Percentiles rank a stretch among this genome's conserved stretches.
phyloP scores from a whole-genome alignment of 1,284 basidiomycete genomes.

The Malassezia restricta region DNA sequence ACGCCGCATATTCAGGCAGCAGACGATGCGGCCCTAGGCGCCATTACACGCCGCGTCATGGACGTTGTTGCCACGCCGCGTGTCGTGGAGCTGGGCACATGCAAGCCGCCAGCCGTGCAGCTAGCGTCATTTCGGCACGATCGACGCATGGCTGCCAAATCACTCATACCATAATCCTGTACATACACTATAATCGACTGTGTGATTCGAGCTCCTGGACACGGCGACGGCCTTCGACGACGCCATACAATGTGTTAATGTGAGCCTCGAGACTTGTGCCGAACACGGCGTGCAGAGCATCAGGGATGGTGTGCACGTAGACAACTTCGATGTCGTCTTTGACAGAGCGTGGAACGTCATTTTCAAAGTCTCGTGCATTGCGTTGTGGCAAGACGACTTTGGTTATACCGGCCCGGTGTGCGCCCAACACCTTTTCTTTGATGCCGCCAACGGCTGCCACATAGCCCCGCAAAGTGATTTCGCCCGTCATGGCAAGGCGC shows the following conservation, averaged over 20 bases:
- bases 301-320: conserved; percentile 64
- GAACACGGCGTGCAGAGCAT: conserved; percentile 60
- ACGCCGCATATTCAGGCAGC: neutral
- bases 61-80: conserved; percentile 20
- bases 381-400: conserved; percentile 69
- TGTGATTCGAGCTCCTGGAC: conserved; percentile 16
- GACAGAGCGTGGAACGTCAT: conserved; percentile 64
- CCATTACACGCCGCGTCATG: neutral
- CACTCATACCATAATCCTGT: neutral
- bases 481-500: conserved; percentile 42
- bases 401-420: conserved; percentile 62
- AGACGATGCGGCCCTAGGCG: neutral
- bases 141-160: neutral
- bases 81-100: conserved; percentile 24
- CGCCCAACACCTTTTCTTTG: conserved; percentile 41
- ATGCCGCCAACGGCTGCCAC: conserved; percentile 44
- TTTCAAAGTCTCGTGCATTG: conserved; percentile 72
- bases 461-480: conserved; percentile 38
- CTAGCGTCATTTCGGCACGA: neutral
- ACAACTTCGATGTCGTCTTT: conserved; percentile 62
- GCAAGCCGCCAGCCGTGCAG: neutral
- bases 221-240: conserved; percentile 7
- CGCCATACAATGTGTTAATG: conserved; percentile 6
- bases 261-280: conserved; percentile 17
- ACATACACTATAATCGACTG: conserved; percentile 2